A percentile compares a stretch with the other conserved stretches of the same genome.
Evolutionary conservation across 2,329 filamentous ascomycete genomes (phyloP).

Genomic region (Remersonia thermophila): DNA sequence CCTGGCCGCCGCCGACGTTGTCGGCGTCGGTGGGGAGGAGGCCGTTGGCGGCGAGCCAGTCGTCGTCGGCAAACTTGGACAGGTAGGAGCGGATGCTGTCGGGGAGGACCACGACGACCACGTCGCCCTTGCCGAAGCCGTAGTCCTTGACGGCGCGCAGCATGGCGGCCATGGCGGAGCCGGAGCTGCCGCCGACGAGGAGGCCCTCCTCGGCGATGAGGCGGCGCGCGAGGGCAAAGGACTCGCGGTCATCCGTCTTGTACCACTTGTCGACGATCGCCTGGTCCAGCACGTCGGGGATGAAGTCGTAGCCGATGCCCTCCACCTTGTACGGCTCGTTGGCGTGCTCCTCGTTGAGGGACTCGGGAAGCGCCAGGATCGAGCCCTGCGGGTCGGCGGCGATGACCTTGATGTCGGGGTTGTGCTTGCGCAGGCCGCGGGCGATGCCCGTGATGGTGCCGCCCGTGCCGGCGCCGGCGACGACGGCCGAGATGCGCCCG

Average conservation of each 20-base stretch:
- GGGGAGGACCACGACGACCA: constrained; percentile 81
- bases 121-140: constrained; percentile 54
- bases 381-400: constrained; percentile 89
- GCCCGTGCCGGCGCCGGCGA: constrained; percentile 89
- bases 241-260: constrained; percentile 89
- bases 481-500: constrained; percentile 68
- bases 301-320: constrained; percentile 97
- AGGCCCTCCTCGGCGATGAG: constrained; percentile 91
- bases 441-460: constrained; percentile 90
- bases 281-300: constrained; percentile 83
- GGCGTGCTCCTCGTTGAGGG: constrained; percentile 64
- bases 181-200: constrained; percentile 84
- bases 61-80: constrained; percentile 96
- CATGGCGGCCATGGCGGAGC: constrained; percentile 52
- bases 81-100: constrained; percentile 97
- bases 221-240: constrained; percentile 79
- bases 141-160: constrained; percentile 25
- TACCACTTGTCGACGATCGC: constrained; percentile 84
- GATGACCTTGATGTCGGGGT: constrained; percentile 71
- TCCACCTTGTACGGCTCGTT: constrained; percentile 95
- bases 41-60: constrained; percentile 95
- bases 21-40: constrained; percentile 53
- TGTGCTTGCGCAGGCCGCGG: constrained; percentile 77
- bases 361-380: constrained; percentile 71
- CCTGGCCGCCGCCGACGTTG: too few relatives aligned